Base-by-base conservation (phyloP, 1,284 basidiomycete genomes). In the Meripilus lineatus region DNA sequence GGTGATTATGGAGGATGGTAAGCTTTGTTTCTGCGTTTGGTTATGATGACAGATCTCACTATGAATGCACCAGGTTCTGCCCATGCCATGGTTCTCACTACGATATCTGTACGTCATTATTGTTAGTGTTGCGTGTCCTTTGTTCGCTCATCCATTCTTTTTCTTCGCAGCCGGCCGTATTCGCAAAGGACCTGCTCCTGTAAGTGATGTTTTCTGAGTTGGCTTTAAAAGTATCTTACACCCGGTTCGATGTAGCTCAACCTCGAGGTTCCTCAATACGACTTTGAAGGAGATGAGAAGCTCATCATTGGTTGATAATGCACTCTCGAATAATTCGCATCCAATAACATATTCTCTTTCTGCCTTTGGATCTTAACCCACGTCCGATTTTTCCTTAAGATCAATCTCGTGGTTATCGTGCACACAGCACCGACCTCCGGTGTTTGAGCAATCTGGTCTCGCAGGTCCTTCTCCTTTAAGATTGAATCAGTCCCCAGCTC, bases 41-140 rank as follows among this genome's bases (percentile, higher is more conserved):
- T 24, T 28, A 33, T 30, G 23, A 38, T 38, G 40, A n/a, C 13
- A 4, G 17, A 11, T 41, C 20, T 42, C 5, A 53, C 43, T 44
- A 52, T 50, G 49, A 47, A 28, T 42, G 47, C n/a, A 38, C 23
- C 26, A 84, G 82, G 75, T 95, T 95, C 83, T 93, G 90, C 75
- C 91, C 91, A 45, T 96, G 93, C 77, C 95, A 99, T 70, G 95
- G 96, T 65, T 98, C 94, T 47, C 94, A 98, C 68, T 96, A 98
- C 70, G 92, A 94, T 68, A 93, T 93, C 52, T 93, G 87, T 84
- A 59, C 48, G 79, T 68, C 17, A 10, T 28, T 33, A 37, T 37
- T 28, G 14, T 20, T 32, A 17, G 6, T 34, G 24, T 37, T 43
- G 3, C 43, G 25, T 34, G 48, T n/a, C 38, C 17, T 25, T 51